A percentile compares a stretch with the other conserved stretches of the same genome.
Conservation (phyloP, 306 rosid species). For the Prunus mume region DNA sequence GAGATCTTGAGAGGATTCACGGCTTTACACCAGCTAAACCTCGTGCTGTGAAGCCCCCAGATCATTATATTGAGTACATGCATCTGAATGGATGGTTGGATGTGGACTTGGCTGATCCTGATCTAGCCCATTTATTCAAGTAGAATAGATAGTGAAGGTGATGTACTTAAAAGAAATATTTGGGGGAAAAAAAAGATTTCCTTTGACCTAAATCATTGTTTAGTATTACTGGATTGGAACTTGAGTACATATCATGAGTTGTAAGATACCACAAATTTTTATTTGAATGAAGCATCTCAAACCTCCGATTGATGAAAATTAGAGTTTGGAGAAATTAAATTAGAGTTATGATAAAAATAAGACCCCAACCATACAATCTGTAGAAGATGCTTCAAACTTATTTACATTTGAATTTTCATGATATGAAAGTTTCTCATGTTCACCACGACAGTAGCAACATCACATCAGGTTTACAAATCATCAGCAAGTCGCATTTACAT, state of each 20-base stretch:
- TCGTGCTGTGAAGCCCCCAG: slow-evolving; percentile 59
- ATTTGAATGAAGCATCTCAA: neutral
- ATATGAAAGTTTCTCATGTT: no score
- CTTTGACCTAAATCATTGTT: neutral
- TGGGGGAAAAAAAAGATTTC: neutral
- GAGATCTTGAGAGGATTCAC: slow-evolving; percentile 56
- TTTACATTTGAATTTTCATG: no score
- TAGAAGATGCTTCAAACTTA: no score
- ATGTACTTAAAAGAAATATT: neutral
- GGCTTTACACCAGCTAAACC: slow-evolving; percentile 48
- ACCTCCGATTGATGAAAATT: no score
- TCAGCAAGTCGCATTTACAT: no score
- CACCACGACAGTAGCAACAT: no score
- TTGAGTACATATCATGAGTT: neutral
- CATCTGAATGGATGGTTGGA: slow-evolving; percentile 69
- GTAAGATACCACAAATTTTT: neutral
- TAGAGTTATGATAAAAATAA: no score
- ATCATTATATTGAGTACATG: slow-evolving; percentile 70
- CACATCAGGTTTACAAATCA: no score
- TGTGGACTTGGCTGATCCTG: slow-evolving; percentile 62
- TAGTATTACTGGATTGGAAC: neutral
- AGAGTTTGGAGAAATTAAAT: no score
- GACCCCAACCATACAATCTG: no score
- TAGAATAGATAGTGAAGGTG: slow-evolving; percentile 16
- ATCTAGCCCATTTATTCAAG: slow-evolving; percentile 61